phyloP scores from a whole-genome alignment of 208 protist species.

The Leishmania lainsoni region DNA sequence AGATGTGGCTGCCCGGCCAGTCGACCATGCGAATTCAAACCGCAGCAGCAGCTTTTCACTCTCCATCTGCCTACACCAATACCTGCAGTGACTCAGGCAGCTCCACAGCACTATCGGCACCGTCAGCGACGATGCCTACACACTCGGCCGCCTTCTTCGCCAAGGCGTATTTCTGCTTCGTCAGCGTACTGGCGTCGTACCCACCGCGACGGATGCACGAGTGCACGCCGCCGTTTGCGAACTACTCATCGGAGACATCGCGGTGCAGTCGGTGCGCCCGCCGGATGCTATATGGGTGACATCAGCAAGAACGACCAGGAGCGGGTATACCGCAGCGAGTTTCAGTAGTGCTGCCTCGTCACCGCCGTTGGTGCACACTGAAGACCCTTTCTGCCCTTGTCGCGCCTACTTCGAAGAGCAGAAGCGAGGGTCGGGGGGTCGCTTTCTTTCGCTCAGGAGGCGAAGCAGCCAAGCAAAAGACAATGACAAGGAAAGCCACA shows the following conservation, averaged over 20 bases:
- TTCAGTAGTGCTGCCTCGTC: background rate
- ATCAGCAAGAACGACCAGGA: background rate
- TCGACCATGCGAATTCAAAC: background rate
- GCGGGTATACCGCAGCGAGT: background rate
- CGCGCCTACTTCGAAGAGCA: constrained; percentile 18
- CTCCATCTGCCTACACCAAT: constrained; percentile 18
- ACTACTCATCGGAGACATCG: constrained; percentile 16
- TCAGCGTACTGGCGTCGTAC: constrained; percentile 13
- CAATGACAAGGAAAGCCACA: background rate
- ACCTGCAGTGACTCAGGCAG: constrained; percentile 27
- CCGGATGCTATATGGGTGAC: background rate
- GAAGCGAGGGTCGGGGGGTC: constrained; percentile 12
- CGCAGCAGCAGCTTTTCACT: background rate
- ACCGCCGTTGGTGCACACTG: constrained; percentile 9
- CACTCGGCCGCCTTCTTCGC: constrained; percentile 20
- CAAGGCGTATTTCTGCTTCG: constrained; percentile 27
- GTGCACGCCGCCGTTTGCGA: constrained; percentile 21
- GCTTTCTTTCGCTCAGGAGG: background rate
- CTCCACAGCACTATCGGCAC: constrained; percentile 20
- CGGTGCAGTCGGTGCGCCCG: background rate
- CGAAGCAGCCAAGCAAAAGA: background rate
- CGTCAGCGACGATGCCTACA: constrained; percentile 36
- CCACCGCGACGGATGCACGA: constrained; percentile 3
- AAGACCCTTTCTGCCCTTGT: constrained; percentile 19
- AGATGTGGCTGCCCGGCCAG: background rate